A percentile compares a stretch with the other conserved stretches of the same genome.
phyloP scores from a whole-genome alignment of 257 asterid species.

The Salvia splendens region DNA sequence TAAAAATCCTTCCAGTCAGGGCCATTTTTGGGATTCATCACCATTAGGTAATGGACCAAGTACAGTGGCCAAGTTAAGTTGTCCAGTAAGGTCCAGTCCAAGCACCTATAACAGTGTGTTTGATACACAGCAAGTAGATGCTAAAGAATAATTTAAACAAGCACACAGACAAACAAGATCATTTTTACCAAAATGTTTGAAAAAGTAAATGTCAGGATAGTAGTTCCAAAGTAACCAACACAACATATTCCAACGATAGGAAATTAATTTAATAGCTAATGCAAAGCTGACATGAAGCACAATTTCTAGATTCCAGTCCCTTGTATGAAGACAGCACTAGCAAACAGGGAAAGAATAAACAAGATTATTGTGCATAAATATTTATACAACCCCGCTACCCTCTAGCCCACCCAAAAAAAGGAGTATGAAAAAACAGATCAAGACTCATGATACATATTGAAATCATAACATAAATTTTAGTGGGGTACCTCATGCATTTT shows the following conservation, averaged over 20 bases:
- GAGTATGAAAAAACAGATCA: too few relatives aligned
- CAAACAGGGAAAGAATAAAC: conserved; percentile 1
- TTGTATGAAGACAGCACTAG: conserved; percentile 5
- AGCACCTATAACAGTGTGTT: conserved; percentile 45
- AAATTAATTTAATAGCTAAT: conserved; percentile 1
- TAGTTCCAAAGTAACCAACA: conserved; percentile 15
- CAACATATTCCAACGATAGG: background rate
- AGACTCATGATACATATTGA: too few relatives aligned
- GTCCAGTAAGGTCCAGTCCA: conserved; percentile 92
- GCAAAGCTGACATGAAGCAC: background rate
- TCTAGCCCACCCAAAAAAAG: too few relatives aligned
- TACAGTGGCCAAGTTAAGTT: conserved; percentile 80
- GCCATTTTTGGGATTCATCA: conserved; percentile 58
- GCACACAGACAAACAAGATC: background rate
- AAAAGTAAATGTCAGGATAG: conserved; percentile 1
- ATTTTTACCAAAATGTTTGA: conserved; percentile 13
- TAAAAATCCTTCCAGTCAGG: conserved; percentile 70
- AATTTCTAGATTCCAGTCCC: conserved; percentile 17
- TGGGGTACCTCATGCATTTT: conserved; percentile 81
- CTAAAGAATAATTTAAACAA: conserved; percentile 15
- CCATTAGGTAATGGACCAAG: conserved; percentile 66
- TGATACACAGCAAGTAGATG: conserved; percentile 1
- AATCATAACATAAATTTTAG: too few relatives aligned
- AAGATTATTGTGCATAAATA: too few relatives aligned
- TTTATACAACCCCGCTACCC: too few relatives aligned